phyloP scores from a whole-genome alignment of 75 land plant genomes.

The Larix kaempferi region DNA sequence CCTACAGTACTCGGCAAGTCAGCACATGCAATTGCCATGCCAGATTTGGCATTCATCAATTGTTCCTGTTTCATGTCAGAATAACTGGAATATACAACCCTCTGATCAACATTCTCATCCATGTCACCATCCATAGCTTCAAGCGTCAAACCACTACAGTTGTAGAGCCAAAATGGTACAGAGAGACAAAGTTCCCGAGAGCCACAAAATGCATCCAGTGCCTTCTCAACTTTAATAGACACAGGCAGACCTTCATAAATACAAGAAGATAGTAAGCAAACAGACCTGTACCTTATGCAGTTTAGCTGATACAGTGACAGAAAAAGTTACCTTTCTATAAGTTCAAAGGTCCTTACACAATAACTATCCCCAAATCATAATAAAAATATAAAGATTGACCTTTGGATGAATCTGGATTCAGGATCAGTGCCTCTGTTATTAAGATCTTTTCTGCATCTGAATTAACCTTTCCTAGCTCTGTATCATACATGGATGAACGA shows the following conservation, averaged over 20 bases:
- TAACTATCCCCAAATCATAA: background rate
- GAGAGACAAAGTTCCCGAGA: slow-evolving; percentile 72
- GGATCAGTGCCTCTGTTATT: slow-evolving; percentile 37
- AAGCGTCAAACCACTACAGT: slow-evolving; percentile 70
- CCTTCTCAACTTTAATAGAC: slow-evolving; percentile 55
- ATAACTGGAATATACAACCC: slow-evolving; percentile 46
- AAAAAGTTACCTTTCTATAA: background rate
- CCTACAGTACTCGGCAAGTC: background rate
- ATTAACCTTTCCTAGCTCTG: slow-evolving; percentile 29
- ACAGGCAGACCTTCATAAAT: slow-evolving; percentile 41
- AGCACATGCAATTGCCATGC: slow-evolving; percentile 33
- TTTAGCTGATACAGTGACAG: background rate
- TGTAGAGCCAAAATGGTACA: slow-evolving; percentile 89
- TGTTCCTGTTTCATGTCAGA: slow-evolving; percentile 13
- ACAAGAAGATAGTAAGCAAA: background rate
- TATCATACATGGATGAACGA: slow-evolving; percentile 49
- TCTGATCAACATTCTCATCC: slow-evolving; percentile 14
- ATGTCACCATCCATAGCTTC: slow-evolving; percentile 35
- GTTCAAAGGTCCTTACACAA: background rate
- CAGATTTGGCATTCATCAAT: slow-evolving; percentile 19
- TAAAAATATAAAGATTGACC: slow-evolving; percentile 22
- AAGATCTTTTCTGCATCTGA: slow-evolving; percentile 37
- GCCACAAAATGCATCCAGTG: slow-evolving; percentile 69
- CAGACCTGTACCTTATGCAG: background rate
- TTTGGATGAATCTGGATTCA: slow-evolving; percentile 40